Evolutionary conservation across 2,329 filamentous ascomycete species (phyloP).

Genomic region (Rasamsonia emersonii): DNA sequence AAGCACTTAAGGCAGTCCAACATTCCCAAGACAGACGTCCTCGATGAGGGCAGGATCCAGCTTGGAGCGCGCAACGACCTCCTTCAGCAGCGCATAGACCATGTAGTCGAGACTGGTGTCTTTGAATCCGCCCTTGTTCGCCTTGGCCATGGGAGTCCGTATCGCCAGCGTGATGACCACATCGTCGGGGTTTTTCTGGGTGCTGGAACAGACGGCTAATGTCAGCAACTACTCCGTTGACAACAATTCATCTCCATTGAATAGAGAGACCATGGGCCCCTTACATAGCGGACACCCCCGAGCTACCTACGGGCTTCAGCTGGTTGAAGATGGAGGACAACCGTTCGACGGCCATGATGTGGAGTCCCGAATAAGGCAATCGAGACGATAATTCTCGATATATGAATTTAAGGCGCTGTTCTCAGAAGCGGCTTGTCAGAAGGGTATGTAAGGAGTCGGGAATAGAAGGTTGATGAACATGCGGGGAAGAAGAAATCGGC

Average conservation of each 20-base stretch:
- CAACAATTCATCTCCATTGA: neutral
- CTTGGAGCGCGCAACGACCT: constrained; percentile 62
- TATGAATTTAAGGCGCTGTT: too few relatives aligned
- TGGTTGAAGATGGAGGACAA: constrained; percentile 83
- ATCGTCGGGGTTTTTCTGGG: constrained; percentile 89
- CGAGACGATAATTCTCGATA: too few relatives aligned
- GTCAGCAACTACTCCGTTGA: neutral
- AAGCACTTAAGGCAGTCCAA: constrained; percentile 35
- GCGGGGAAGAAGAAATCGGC: too few relatives aligned
- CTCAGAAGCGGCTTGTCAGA: too few relatives aligned
- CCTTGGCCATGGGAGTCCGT: constrained; percentile 83
- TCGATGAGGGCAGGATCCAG: constrained; percentile 74
- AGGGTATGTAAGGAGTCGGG: too few relatives aligned
- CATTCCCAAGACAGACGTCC: constrained; percentile 89
- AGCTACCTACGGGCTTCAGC: constrained; percentile 57
- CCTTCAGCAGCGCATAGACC: constrained; percentile 71
- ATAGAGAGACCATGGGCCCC: constrained; percentile 20
- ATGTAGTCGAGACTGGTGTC: constrained; percentile 85
- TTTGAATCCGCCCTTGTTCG: constrained; percentile 86
- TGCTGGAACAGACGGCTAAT: constrained; percentile 45
- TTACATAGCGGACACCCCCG: constrained; percentile 69
- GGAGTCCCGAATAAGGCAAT: too few relatives aligned
- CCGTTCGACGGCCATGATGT: constrained; percentile 69
- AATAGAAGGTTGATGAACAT: too few relatives aligned
- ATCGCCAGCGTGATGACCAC: constrained; percentile 90